Base-by-base conservation (phyloP, 768 basidiomycete genomes). In the Gloeophyllum trabeum region DNA sequence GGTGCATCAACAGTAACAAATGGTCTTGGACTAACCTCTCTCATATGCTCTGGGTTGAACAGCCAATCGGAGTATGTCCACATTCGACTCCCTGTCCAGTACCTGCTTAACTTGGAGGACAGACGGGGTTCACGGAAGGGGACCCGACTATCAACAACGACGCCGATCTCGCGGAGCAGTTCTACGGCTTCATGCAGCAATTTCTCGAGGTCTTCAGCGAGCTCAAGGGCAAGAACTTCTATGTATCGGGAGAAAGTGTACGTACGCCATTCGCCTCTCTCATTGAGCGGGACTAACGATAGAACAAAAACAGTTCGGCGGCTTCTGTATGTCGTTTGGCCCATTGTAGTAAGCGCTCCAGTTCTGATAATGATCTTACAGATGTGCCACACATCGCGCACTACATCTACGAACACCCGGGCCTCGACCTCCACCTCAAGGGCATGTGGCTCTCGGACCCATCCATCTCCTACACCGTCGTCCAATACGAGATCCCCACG, bases 391-490 rank as follows among this genome's bases (percentile, higher is more conserved):
- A 7, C 10, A 18, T 24, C 4, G 13, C 6, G 3, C 24, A 25
- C n/a, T 5, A 36, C 4, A 25, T 43, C 22, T 81, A 79, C 50
- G 67, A 70, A 30, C 61, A 83, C 38, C 71, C 78, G 0, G 50
- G 56, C 0, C 35, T 81, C 14, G 68, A 71, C 35, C 63, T 84
- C 22, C 60, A 68, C 22, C 65, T 83, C 14, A 72, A 79, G 52
- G 81, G 81, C 4, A 76, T 79, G n/a, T 82, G 79, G 79, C 74
- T 81, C 34, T 61, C 66, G 19, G 80, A 83, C 59, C 79, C 53
- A 1, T 49, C 64, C 3, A 53, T 85, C 4, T 76, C 76, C 1
- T 83, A 75, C 69, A 64, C 68, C 24, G 67, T 83, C 3, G 75
- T 84, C 3, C 79, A 81, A 58, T 61, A 72, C 47, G 66, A 85